phyloP scores from a whole-genome alignment of 1,139 yeast genomes.

The Lizanozyma gosingica region DNA sequence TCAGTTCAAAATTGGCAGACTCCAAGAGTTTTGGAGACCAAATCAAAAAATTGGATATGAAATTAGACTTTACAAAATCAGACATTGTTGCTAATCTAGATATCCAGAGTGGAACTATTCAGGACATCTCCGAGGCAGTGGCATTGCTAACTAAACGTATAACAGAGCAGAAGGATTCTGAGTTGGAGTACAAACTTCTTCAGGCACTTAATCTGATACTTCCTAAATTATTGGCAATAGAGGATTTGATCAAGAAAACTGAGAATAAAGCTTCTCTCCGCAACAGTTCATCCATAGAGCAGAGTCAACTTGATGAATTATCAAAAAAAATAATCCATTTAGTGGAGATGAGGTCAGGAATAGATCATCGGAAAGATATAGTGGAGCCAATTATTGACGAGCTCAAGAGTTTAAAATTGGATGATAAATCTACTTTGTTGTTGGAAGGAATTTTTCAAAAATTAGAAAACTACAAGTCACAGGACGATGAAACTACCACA shows the following conservation, averaged over 20 bases:
- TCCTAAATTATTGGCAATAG: background rate
- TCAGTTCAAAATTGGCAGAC: too few relatives aligned
- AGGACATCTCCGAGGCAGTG: conserved; percentile 4
- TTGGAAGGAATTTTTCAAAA: conserved; percentile 13
- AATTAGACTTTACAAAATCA: conserved; percentile 1
- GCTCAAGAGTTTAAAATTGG: conserved; percentile 17
- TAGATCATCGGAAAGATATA: conserved; percentile 13
- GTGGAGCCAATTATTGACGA: conserved; percentile 20
- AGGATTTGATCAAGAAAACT: background rate
- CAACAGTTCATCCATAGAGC: background rate
- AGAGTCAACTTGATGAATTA: background rate
- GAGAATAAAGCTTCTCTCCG: conserved; percentile 1
- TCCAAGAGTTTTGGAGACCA: conserved; percentile 1
- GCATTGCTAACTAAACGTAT: background rate
- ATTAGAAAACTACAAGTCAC: conserved; percentile 3
- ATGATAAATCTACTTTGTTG: conserved; percentile 11
- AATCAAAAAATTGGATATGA: background rate
- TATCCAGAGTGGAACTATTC: conserved; percentile 1
- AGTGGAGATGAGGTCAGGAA: conserved; percentile 5
- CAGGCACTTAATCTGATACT: background rate
- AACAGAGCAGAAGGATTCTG: background rate
- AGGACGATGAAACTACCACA: conserved; percentile 1
- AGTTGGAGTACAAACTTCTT: background rate
- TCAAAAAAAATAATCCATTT: background rate
- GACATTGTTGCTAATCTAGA: background rate